These are phyloP conservation scores for Magnolia changhungtana DNA, from an alignment of 164 flowering plant genomes.

Conservation along the genomic window DNA sequence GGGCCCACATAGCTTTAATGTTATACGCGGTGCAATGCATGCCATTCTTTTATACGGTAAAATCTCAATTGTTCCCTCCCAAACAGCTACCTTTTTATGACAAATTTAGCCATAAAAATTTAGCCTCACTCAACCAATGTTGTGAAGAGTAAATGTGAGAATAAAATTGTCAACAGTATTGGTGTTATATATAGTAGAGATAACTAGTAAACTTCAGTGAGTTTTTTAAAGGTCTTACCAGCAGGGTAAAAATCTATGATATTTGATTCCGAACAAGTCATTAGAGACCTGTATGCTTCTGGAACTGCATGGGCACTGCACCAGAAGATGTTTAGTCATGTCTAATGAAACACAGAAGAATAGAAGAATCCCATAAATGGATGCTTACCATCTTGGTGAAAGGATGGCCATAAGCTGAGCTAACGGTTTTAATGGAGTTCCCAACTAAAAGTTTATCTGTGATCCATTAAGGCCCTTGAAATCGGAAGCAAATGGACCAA, in stretches of 20 bases:
- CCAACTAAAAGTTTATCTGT: conserved; percentile 29
- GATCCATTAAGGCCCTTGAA: conserved; percentile 31
- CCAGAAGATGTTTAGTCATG: neutral
- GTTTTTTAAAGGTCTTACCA: conserved; percentile 18
- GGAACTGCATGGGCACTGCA: conserved; percentile 42
- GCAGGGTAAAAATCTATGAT: conserved; percentile 33
- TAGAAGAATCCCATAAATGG: too few species aligned
- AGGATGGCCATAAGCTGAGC: conserved; percentile 56
- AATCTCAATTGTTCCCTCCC: too few species aligned
- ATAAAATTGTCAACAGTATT: too few species aligned
- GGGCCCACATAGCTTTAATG: too few species aligned
- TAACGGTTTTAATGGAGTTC: conserved; percentile 48
- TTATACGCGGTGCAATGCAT: too few species aligned
- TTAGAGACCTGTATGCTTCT: conserved; percentile 24
- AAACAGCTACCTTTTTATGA: too few species aligned
- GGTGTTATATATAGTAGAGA: too few species aligned
- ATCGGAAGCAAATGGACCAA: conserved; percentile 60
- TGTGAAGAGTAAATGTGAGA: too few species aligned
- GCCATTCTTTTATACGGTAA: too few species aligned
- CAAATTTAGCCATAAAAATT: too few species aligned
- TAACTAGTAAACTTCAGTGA: neutral
- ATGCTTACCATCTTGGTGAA: conserved; percentile 47
- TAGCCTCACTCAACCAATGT: too few species aligned
- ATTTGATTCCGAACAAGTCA: conserved; percentile 26
- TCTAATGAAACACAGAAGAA: neutral